Percentiles rank a stretch among this genome's conserved stretches.
phyloP scores from a whole-genome alignment of 306 rosid genomes.

The Fragaria nilgerrensis region DNA sequence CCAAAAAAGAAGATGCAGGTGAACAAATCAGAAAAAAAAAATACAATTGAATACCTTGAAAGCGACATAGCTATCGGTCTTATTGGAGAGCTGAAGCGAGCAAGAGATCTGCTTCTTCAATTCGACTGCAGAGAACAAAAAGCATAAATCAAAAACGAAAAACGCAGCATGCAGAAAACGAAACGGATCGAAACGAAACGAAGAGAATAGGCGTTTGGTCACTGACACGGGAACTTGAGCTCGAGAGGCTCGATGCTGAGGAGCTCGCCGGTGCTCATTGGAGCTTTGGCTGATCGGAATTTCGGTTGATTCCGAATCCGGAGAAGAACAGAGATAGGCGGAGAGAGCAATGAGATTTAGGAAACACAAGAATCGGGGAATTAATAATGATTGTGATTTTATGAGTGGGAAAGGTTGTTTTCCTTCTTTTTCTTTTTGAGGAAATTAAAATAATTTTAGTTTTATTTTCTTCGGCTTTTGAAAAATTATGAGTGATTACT shows the following conservation, averaged over 20 bases:
- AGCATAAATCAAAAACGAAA: neutral
- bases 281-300: slow-evolving; percentile 8
- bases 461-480: neutral
- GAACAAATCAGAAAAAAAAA: neutral
- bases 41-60: slow-evolving; percentile 59
- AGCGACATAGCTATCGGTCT: slow-evolving; percentile 79
- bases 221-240: slow-evolving; percentile 76
- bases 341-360: slow-evolving; percentile 33
- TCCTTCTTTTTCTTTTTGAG: slow-evolving; percentile 26
- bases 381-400: neutral
- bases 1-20: neutral
- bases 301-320: neutral
- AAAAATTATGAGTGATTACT: neutral
- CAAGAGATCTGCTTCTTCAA: slow-evolving; percentile 94
- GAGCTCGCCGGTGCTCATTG: slow-evolving; percentile 82
- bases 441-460: neutral
- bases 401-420: slow-evolving; percentile 16
- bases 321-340: slow-evolving; percentile 22
- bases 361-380: neutral
- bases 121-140: slow-evolving; percentile 47
- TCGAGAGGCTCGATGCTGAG: slow-evolving; percentile 85
- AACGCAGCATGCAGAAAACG: slow-evolving; percentile 1
- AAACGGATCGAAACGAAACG: slow-evolving; percentile 27
- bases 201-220: neutral
- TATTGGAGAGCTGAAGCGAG: slow-evolving; percentile 76